A percentile compares a stretch with the other conserved stretches of the same genome.
These are phyloP conservation scores for Pyrenochaeta sp. DNA, from an alignment of 2,329 filamentous ascomycete genomes.

Conservation along the genomic window DNA sequence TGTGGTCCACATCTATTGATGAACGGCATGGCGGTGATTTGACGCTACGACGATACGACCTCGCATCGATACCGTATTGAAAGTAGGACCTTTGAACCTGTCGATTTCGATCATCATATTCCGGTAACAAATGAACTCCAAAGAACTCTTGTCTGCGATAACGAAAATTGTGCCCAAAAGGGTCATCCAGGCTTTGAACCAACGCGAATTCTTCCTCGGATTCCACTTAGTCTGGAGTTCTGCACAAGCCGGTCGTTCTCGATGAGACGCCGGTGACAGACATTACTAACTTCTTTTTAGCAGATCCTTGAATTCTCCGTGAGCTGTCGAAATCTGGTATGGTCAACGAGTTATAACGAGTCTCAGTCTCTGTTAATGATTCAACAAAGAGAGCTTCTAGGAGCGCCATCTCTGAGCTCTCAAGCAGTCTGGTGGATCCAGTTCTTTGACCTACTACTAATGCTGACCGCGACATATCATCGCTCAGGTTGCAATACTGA, in stretches of 20 bases:
- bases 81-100: too few relatives aligned
- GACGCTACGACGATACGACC: background rate
- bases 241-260: slow-evolving; percentile 10
- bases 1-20: slow-evolving; percentile 1
- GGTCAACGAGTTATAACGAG: background rate
- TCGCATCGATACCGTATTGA: too few relatives aligned
- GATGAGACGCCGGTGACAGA: slow-evolving; percentile 5
- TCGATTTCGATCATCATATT: too few relatives aligned
- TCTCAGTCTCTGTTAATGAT: background rate
- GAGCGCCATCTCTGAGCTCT: slow-evolving; percentile 2
- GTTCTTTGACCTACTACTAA: slow-evolving; percentile 1
- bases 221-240: too few relatives aligned
- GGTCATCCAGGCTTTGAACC: too few relatives aligned
- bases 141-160: too few relatives aligned
- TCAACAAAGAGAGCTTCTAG: background rate
- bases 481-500: background rate
- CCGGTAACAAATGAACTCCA: too few relatives aligned
- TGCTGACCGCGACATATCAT: background rate
- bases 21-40: background rate
- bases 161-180: too few relatives aligned
- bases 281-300: background rate
- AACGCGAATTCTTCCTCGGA: too few relatives aligned
- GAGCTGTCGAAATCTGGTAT: too few relatives aligned
- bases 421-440: background rate
- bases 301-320: too few relatives aligned